These are phyloP conservation scores for Taphrina flavorubra DNA, from an alignment of 1,139 yeast species.

Conservation along the genomic window DNA sequence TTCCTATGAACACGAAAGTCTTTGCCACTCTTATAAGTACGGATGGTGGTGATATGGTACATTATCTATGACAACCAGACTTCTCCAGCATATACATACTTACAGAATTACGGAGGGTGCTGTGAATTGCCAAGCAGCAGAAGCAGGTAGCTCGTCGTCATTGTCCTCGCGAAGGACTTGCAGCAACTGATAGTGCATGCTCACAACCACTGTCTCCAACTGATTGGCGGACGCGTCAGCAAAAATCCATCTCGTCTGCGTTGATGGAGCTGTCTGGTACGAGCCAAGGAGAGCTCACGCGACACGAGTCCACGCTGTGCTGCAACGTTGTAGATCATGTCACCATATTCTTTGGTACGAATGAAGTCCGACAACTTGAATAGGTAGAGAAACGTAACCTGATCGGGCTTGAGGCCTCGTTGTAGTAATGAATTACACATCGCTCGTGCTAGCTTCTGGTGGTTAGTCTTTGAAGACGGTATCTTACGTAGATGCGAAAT, in stretches of 20 bases:
- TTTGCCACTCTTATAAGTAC: too few species aligned
- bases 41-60: too few species aligned
- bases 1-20: too few species aligned
- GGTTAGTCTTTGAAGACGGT: neutral
- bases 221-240: neutral
- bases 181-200: too few species aligned
- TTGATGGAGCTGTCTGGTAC: neutral
- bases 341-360: neutral
- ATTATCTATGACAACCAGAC: too few species aligned
- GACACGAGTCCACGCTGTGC: slow-evolving; percentile 1
- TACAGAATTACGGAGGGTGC: too few species aligned
- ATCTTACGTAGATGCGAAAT: slow-evolving; percentile 2
- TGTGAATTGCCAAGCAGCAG: too few species aligned
- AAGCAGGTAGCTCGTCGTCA: too few species aligned
- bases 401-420: neutral
- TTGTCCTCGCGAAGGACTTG: too few species aligned
- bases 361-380: neutral
- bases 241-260: neutral
- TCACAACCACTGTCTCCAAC: neutral
- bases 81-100: too few species aligned
- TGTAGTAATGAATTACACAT: neutral
- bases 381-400: slow-evolving; percentile 6
- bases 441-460: slow-evolving; percentile 15
- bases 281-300: neutral
- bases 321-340: slow-evolving; percentile 13